These are phyloP conservation scores for Mortierella sp. DNA, from an alignment of 371 early-diverging fungal genomes.

Conservation along the genomic window DNA sequence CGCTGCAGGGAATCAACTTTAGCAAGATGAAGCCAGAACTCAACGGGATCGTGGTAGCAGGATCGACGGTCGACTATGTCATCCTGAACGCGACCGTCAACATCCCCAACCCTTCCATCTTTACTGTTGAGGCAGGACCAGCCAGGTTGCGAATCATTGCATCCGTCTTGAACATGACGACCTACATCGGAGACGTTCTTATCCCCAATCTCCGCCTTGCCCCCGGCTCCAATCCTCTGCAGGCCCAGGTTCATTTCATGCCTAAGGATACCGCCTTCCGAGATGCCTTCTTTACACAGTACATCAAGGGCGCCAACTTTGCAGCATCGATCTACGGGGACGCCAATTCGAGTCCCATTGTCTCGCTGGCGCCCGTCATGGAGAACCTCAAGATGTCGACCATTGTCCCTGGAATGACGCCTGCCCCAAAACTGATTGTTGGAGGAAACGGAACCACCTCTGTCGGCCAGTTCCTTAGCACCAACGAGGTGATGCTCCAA, in stretches of 20 bases:
- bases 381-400: constrained; percentile 32
- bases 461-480: constrained; percentile 31
- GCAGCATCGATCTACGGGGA: constrained; percentile 38
- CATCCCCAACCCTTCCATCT: constrained; percentile 46
- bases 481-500: constrained; percentile 35
- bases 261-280: constrained; percentile 32
- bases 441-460: constrained; percentile 35
- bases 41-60: constrained; percentile 18
- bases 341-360: constrained; percentile 29
- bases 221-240: constrained; percentile 34
- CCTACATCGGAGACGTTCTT: constrained; percentile 37
- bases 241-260: constrained; percentile 24
- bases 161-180: constrained; percentile 11
- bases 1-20: constrained; percentile 36
- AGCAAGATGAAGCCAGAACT: constrained; percentile 23
- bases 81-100: constrained; percentile 38
- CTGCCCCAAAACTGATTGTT: constrained; percentile 24
- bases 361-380: constrained; percentile 26
- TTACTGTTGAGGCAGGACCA: constrained; percentile 39
- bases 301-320: constrained; percentile 35
- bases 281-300: constrained; percentile 29
- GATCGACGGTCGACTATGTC: constrained; percentile 32
- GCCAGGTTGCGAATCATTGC: constrained; percentile 23
- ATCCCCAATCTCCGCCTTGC: constrained; percentile 26
- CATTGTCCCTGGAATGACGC: constrained; percentile 38